Evolutionary conservation across 1,284 basidiomycete genomes (phyloP).

Genomic region (Naganishia sp.): DNA sequence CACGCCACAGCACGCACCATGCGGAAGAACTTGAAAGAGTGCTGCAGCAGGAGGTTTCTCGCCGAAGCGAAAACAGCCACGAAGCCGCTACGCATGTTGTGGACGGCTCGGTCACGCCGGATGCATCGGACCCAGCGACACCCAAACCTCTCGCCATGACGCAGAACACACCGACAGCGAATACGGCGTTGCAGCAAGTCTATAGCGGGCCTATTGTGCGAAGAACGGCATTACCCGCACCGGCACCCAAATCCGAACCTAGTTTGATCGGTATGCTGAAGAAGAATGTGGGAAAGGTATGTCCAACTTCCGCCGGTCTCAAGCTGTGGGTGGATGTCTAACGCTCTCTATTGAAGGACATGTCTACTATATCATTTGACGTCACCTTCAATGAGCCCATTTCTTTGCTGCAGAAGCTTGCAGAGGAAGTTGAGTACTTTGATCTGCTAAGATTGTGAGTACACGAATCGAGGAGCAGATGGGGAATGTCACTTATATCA

Average conservation of each 20-base stretch:
- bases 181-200: not conserved
- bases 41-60: slow-evolving; percentile 12
- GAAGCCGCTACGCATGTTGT: not conserved
- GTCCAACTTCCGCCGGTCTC: not conserved
- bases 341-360: slow-evolving; percentile 56
- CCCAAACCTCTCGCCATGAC: not conserved
- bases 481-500: not conserved
- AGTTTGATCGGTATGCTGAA: slow-evolving; percentile 82
- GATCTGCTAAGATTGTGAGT: slow-evolving; percentile 60
- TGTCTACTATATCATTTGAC: slow-evolving; percentile 80
- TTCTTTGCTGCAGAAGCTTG: slow-evolving; percentile 68
- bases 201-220: slow-evolving; percentile 40
- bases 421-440: slow-evolving; percentile 82
- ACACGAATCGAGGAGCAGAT: not conserved
- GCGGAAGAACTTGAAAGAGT: slow-evolving; percentile 17
- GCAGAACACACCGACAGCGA: not conserved
- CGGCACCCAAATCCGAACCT: slow-evolving; percentile 71
- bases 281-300: slow-evolving; percentile 80
- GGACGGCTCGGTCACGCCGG: not conserved
- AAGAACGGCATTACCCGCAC: slow-evolving; percentile 65
- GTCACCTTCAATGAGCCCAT: slow-evolving; percentile 87
- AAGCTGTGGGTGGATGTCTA: not conserved
- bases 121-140: not conserved
- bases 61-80: slow-evolving; percentile 9
- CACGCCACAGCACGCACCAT: not conserved